A percentile compares a stretch with the other conserved stretches of the same genome.
These are phyloP conservation scores for Tripterygium wilfordii DNA, from an alignment of 177 flowering plant species.

Conservation along the genomic window DNA sequence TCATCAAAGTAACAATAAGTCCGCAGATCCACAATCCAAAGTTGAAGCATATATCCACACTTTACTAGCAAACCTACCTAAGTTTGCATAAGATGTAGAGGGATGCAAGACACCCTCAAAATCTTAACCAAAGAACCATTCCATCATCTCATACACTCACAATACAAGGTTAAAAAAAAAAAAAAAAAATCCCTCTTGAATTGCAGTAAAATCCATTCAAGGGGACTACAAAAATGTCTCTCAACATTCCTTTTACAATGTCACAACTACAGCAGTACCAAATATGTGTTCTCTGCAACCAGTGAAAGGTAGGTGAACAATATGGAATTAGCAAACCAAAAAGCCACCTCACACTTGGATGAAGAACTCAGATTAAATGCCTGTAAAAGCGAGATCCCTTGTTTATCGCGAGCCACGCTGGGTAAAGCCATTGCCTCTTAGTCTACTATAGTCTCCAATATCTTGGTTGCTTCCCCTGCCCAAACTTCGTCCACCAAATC, in stretches of 20 bases:
- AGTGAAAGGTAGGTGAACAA: background rate
- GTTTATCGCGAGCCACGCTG: constrained; percentile 23
- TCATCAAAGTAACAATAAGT: no score
- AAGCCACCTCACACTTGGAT: background rate
- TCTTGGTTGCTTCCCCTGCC: constrained; percentile 37
- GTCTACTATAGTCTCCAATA: constrained; percentile 26
- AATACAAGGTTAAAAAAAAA: background rate
- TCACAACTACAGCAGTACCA: constrained; percentile 11
- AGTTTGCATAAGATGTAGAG: no score
- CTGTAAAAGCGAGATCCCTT: background rate
- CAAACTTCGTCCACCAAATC: constrained; percentile 35
- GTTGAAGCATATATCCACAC: no score
- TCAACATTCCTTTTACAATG: constrained; percentile 8
- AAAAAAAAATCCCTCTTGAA: constrained; percentile 16
- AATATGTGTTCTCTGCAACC: constrained; percentile 5
- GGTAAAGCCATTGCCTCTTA: constrained; percentile 37
- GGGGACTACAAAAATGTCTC: constrained; percentile 7
- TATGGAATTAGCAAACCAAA: constrained; percentile 1
- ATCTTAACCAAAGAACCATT: no score
- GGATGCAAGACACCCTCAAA: no score
- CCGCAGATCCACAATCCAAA: no score
- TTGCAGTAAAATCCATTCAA: constrained; percentile 25
- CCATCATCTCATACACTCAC: no score
- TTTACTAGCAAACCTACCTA: no score
- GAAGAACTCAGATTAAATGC: no score